Percentiles rank a stretch among this genome's conserved stretches.
These are phyloP conservation scores for Parastagonospora nodorum DNA, from an alignment of 2,329 filamentous ascomycete species.

Conservation along the genomic window DNA sequence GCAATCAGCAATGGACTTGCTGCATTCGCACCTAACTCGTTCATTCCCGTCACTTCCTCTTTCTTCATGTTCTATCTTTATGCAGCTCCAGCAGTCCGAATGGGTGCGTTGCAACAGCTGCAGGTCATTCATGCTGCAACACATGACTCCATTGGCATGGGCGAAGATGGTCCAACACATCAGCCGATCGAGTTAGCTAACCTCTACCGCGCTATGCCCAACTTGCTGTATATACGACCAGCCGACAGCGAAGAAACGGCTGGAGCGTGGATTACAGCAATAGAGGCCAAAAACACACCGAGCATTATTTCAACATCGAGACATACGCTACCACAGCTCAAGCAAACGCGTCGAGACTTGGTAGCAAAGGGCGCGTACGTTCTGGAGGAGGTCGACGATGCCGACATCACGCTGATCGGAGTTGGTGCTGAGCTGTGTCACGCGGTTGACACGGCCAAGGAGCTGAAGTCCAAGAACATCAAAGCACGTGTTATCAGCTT, in stretches of 20 bases:
- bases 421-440: slow-evolving; percentile 58
- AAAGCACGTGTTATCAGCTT: slow-evolving; percentile 56
- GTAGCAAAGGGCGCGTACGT: slow-evolving; percentile 55
- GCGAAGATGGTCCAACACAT: slow-evolving; percentile 67
- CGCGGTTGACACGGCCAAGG: slow-evolving; percentile 50
- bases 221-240: slow-evolving; percentile 65
- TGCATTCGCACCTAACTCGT: slow-evolving; percentile 54
- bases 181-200: slow-evolving; percentile 64
- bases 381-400: slow-evolving; percentile 50
- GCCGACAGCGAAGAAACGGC: slow-evolving; percentile 63
- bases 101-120: slow-evolving; percentile 63
- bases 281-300: slow-evolving; percentile 50
- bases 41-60: slow-evolving; percentile 55
- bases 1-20: slow-evolving; percentile 60
- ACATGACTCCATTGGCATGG: slow-evolving; percentile 62
- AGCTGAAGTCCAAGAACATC: slow-evolving; percentile 48
- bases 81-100: slow-evolving; percentile 63
- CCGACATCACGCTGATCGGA: slow-evolving; percentile 57
- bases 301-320: slow-evolving; percentile 57
- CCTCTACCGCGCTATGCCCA: slow-evolving; percentile 67
- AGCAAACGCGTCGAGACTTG: slow-evolving; percentile 48
- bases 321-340: slow-evolving; percentile 51
- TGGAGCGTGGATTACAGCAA: slow-evolving; percentile 59
- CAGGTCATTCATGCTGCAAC: slow-evolving; percentile 66
- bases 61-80: slow-evolving; percentile 71